These are phyloP conservation scores for Grosmannia huntii DNA, from an alignment of 2,329 filamentous ascomycete genomes.

Conservation along the genomic window DNA sequence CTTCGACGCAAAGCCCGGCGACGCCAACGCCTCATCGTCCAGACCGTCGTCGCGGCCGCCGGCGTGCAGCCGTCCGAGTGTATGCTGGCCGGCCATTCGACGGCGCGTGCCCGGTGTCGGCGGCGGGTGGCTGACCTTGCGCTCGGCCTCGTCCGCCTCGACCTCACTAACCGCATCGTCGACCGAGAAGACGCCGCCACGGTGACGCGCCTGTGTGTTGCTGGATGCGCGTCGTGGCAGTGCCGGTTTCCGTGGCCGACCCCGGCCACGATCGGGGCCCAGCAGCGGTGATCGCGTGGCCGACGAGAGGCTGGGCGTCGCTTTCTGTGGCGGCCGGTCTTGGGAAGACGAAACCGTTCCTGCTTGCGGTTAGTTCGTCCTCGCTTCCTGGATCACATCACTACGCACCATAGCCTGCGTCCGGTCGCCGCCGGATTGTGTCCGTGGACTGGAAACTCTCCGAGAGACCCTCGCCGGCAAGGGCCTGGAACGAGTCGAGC, in stretches of 20 bases:
- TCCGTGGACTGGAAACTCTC: constrained; percentile 48
- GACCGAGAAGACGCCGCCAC: constrained; percentile 78
- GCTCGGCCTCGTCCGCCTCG: constrained; percentile 48
- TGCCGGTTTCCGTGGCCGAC: constrained; percentile 55
- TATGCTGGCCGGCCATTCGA: neutral
- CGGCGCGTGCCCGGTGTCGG: neutral
- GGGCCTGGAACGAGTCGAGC: neutral
- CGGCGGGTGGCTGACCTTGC: constrained; percentile 24
- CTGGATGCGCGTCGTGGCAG: constrained; percentile 65
- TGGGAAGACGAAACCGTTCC: constrained; percentile 10
- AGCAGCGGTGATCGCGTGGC: constrained; percentile 32
- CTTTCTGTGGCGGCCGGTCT: constrained; percentile 18
- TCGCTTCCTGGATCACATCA: too few relatives aligned
- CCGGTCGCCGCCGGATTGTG: constrained; percentile 44
- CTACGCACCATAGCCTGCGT: constrained; percentile 44
- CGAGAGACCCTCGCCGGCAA: constrained; percentile 25
- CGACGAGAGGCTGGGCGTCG: constrained; percentile 13
- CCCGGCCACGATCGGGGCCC: constrained; percentile 34
- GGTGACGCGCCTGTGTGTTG: constrained; percentile 47
- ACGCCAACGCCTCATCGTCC: neutral
- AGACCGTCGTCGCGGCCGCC: constrained; percentile 13
- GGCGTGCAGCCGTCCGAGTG: constrained; percentile 16
- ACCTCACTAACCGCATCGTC: constrained; percentile 80
- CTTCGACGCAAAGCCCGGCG: neutral
- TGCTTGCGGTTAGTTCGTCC: too few relatives aligned